These are phyloP conservation scores for Cladorrhinum sp. DNA, from an alignment of 2,329 filamentous ascomycete species.

Conservation along the genomic window DNA sequence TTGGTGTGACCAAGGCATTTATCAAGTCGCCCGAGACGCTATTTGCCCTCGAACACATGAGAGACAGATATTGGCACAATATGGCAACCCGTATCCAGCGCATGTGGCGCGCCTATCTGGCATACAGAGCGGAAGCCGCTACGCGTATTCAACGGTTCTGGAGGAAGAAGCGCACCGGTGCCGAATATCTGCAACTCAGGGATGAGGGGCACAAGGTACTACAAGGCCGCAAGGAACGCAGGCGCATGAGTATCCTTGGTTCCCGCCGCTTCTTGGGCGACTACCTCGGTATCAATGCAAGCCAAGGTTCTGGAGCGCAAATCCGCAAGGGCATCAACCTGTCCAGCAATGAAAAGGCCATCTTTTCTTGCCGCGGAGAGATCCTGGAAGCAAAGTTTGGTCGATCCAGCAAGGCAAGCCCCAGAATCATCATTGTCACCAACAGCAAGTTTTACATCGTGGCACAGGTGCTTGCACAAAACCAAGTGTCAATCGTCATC, in stretches of 20 bases:
- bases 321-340: slow-evolving; percentile 74
- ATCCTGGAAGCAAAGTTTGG: slow-evolving; percentile 92
- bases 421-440: slow-evolving; percentile 80
- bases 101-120: slow-evolving; percentile 93
- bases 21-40: slow-evolving; percentile 97
- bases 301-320: slow-evolving; percentile 73
- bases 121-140: slow-evolving; percentile 88
- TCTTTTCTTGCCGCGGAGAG: slow-evolving; percentile 92
- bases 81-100: slow-evolving; percentile 98
- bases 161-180: slow-evolving; percentile 86
- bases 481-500: slow-evolving; percentile 74
- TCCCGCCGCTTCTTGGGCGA: slow-evolving; percentile 92
- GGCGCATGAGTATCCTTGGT: slow-evolving; percentile 85
- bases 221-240: slow-evolving; percentile 81
- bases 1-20: slow-evolving; percentile 95
- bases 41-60: slow-evolving; percentile 95
- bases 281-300: slow-evolving; percentile 84
- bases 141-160: slow-evolving; percentile 94
- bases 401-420: slow-evolving; percentile 88
- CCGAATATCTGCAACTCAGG: slow-evolving; percentile 82
- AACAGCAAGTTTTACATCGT: slow-evolving; percentile 86
- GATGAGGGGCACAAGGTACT: slow-evolving; percentile 84
- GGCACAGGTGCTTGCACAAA: slow-evolving; percentile 76
- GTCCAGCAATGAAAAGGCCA: slow-evolving; percentile 65
- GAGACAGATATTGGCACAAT: slow-evolving; percentile 98